Evolutionary conservation across 192 early-diverging fungal genomes (phyloP).

Genomic region (Linnemannia exigua): DNA sequence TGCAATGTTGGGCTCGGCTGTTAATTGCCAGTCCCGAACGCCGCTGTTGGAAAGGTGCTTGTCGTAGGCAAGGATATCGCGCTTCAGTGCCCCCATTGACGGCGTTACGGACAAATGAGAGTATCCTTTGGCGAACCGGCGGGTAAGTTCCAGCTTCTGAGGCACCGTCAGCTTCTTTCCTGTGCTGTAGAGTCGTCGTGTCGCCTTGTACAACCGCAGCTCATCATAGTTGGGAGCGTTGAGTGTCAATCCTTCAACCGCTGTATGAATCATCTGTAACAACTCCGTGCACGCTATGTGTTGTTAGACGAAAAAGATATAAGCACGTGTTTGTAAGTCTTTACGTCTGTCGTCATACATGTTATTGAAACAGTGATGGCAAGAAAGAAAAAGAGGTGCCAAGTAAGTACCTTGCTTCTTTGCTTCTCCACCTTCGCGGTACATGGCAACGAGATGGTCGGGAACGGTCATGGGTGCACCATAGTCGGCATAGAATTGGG

Average conservation of each 20-base stretch:
- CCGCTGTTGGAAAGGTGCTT: conserved; percentile 28
- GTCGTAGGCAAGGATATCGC: conserved; percentile 48
- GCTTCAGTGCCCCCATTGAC: conserved; percentile 38
- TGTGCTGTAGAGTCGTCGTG: conserved; percentile 52
- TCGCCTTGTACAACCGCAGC: conserved; percentile 55
- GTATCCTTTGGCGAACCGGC: conserved; percentile 55
- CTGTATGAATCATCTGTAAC: conserved; percentile 52
- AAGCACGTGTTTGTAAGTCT: not conserved
- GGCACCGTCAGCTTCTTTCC: conserved; percentile 40
- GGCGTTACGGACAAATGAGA: conserved; percentile 20
- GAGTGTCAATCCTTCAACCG: conserved; percentile 54
- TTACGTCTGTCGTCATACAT: no score
- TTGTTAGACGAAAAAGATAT: not conserved
- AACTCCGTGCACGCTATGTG: conserved; percentile 57
- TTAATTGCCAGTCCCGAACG: conserved; percentile 43
- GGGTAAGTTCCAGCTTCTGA: conserved; percentile 54
- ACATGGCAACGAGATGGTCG: conserved; percentile 47
- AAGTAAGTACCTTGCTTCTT: conserved; percentile 51
- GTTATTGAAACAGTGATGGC: not conserved
- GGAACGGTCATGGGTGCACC: conserved; percentile 48
- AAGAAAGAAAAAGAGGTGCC: not conserved
- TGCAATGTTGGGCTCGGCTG: conserved; percentile 44
- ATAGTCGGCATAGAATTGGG: conserved; percentile 57
- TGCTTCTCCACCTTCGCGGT: conserved; percentile 45
- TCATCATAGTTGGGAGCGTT: conserved; percentile 61